Percentiles rank a stretch among this genome's conserved stretches.
Evolutionary conservation across 768 basidiomycete species (phyloP).

Genomic region (Boletus rubroflammeus): DNA sequence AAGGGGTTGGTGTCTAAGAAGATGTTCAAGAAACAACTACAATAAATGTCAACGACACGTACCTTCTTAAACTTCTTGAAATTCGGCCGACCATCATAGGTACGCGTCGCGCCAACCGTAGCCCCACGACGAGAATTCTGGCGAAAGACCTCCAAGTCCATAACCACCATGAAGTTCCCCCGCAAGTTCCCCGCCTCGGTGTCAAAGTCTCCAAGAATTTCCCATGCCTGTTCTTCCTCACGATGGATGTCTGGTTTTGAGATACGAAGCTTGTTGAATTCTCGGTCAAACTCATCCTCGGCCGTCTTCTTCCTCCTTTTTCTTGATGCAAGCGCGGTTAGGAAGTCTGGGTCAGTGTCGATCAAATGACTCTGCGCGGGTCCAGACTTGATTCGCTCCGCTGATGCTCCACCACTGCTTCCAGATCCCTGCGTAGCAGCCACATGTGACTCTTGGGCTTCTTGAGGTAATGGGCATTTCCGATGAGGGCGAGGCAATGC

Average conservation of each 20-base stretch:
- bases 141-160: conserved; percentile 56
- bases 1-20: conserved; percentile 27
- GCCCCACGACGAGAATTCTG: conserved; percentile 24
- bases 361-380: conserved; percentile 4
- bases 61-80: conserved; percentile 82
- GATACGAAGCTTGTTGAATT: conserved; percentile 75
- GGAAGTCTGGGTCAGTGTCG: conserved; percentile 65
- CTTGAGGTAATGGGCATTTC: conserved; percentile 2
- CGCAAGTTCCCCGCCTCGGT: conserved; percentile 51
- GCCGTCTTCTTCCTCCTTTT: conserved; percentile 57
- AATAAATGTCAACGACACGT: conserved; percentile 10
- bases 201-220: conserved; percentile 60
- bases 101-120: conserved; percentile 35
- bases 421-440: conserved; percentile 28
- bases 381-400: conserved; percentile 11
- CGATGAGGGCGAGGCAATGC: not conserved
- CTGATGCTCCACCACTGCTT: not conserved
- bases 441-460: not conserved
- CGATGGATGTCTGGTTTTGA: conserved; percentile 55
- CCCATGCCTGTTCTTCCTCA: conserved; percentile 55
- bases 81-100: conserved; percentile 47
- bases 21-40: conserved; percentile 5
- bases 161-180: conserved; percentile 79
- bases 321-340: conserved; percentile 70
- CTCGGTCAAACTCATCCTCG: conserved; percentile 72